Percentiles rank a stretch among this genome's conserved stretches.
Conservation (phyloP, 257 asterid genomes). For the Solanum lycopersicoides region DNA sequence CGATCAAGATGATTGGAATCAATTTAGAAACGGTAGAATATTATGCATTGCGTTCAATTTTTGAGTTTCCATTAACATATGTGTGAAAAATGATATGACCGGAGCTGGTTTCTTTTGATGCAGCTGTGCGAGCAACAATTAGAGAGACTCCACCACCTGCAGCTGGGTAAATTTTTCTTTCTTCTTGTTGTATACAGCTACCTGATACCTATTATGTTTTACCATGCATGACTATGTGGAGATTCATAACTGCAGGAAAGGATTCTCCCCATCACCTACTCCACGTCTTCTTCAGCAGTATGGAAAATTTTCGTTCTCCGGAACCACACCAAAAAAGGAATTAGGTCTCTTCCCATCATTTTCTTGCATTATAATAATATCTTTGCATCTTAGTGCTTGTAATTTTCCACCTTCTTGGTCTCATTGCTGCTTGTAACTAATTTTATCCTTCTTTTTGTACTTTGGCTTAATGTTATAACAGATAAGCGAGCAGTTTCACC, state of each 20-base stretch:
- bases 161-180: conserved; percentile 29
- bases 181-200: neutral
- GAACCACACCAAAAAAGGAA: conserved; percentile 36
- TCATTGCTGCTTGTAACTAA: neutral
- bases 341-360: conserved; percentile 33
- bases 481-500: conserved; percentile 77
- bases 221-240: neutral
- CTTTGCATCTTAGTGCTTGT: neutral
- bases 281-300: conserved; percentile 24
- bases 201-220: neutral
- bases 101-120: neutral
- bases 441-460: neutral
- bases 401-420: neutral
- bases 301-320: conserved; percentile 49
- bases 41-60: neutral
- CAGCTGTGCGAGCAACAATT: conserved; percentile 69
- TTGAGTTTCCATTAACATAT: neutral
- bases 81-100: neutral
- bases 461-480: conserved; percentile 9
- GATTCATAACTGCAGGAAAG: conserved; percentile 32
- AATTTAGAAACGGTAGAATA: conserved; percentile 52
- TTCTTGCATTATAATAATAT: neutral
- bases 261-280: conserved; percentile 22
- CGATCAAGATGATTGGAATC: conserved; percentile 64
- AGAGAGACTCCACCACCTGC: conserved; percentile 52